These are phyloP conservation scores for Pseudogymnoascus sp. DNA, from an alignment of 2,329 filamentous ascomycete genomes.

Conservation along the genomic window DNA sequence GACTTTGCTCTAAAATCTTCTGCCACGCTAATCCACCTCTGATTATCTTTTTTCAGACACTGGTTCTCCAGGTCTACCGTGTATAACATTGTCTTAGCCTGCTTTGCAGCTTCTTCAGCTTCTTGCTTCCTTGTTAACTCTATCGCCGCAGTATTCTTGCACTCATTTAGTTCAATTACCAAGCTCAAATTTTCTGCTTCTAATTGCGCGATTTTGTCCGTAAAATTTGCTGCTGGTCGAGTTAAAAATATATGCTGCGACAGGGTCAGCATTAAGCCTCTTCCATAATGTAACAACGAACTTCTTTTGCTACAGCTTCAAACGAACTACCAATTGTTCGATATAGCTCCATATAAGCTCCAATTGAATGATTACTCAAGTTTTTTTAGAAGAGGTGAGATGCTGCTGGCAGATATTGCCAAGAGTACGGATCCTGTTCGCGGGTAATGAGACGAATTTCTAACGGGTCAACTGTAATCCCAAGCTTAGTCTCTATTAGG, in stretches of 20 bases:
- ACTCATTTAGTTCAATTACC: slow-evolving; percentile 12
- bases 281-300: background rate
- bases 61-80: slow-evolving; percentile 14
- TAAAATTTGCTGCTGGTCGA: slow-evolving; percentile 14
- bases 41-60: slow-evolving; percentile 16
- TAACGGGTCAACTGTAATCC: background rate
- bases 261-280: slow-evolving; percentile 13
- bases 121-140: slow-evolving; percentile 13
- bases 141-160: slow-evolving; percentile 12
- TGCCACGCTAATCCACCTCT: slow-evolving; percentile 15
- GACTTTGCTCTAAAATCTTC: slow-evolving; percentile 14
- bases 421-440: background rate
- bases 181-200: slow-evolving; percentile 14
- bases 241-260: slow-evolving; percentile 12
- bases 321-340: background rate
- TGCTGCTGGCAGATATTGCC: background rate
- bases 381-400: background rate
- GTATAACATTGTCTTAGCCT: slow-evolving; percentile 12
- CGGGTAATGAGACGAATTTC: background rate
- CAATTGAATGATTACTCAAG: background rate
- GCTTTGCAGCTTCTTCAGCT: slow-evolving; percentile 12
- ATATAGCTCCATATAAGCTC: background rate
- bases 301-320: slow-evolving; percentile 12
- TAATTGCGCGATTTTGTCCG: slow-evolving; percentile 15
- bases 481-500: background rate